Percentiles rank a stretch among this genome's conserved stretches.
phyloP scores from a whole-genome alignment of 768 basidiomycete species.

The Leccinum disarticulatum region DNA sequence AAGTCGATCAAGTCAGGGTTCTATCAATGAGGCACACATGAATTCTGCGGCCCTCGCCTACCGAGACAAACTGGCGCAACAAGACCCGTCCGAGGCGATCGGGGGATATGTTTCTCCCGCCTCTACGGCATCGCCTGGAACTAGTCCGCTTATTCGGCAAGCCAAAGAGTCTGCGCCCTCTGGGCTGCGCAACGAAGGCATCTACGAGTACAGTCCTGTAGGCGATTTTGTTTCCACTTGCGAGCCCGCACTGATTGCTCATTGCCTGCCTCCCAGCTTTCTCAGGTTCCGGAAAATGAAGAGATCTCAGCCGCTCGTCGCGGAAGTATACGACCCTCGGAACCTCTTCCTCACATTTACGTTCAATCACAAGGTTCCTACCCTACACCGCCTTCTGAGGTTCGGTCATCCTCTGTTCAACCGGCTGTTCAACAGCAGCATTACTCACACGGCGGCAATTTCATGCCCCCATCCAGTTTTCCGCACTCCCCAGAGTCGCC shows the following conservation, averaged over 20 bases:
- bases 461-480: constrained; percentile 14
- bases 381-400: constrained; percentile 19
- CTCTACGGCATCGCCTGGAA: constrained; percentile 44
- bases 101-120: constrained; percentile 44
- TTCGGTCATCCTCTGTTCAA: constrained; percentile 14
- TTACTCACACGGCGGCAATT: constrained; percentile 16
- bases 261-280: constrained; percentile 10
- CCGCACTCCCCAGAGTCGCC: constrained; percentile 16
- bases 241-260: not conserved
- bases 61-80: constrained; percentile 28
- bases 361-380: constrained; percentile 21
- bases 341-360: constrained; percentile 25
- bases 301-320: constrained; percentile 27
- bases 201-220: constrained; percentile 31
- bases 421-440: constrained; percentile 18
- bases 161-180: constrained; percentile 25
- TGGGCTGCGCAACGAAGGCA: constrained; percentile 22
- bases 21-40: constrained; percentile 31
- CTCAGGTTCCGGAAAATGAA: constrained; percentile 23
- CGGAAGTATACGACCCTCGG: constrained; percentile 24
- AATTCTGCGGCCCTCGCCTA: constrained; percentile 21
- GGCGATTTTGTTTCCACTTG: not conserved
- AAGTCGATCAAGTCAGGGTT: constrained; percentile 33
- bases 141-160: constrained; percentile 32
- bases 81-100: constrained; percentile 18